Conservation (phyloP, 495 filamentous ascomycete genomes). For the Oidiodendron maius region DNA sequence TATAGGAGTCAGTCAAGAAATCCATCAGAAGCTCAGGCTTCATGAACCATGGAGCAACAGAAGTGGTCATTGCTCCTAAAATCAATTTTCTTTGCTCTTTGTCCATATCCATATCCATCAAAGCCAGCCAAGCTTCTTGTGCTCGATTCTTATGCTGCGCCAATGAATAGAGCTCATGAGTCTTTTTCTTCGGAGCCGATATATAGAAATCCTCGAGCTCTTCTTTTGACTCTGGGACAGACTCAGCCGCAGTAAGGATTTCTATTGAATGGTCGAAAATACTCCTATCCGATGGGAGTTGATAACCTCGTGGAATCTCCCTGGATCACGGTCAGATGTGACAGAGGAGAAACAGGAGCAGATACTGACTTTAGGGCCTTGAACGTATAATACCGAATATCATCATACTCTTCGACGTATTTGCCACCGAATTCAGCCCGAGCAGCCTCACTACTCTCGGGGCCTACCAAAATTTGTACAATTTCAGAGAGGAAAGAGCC, state of each 20-base stretch:
- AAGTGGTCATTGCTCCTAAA: slow-evolving; percentile 63
- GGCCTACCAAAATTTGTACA: slow-evolving; percentile 55
- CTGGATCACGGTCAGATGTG: slow-evolving; percentile 20
- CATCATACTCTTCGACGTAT: slow-evolving; percentile 73
- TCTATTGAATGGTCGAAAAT: slow-evolving; percentile 51
- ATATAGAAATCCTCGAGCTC: slow-evolving; percentile 64
- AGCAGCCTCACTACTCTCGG: slow-evolving; percentile 45
- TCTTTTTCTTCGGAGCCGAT: slow-evolving; percentile 42
- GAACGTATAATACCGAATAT: slow-evolving; percentile 80
- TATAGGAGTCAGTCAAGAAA: slow-evolving; percentile 89
- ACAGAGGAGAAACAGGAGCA: background rate
- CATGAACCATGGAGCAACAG: slow-evolving; percentile 81
- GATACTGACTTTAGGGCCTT: slow-evolving; percentile 56
- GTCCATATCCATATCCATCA: slow-evolving; percentile 62
- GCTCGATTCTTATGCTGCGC: slow-evolving; percentile 64
- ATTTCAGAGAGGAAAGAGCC: slow-evolving; percentile 55
- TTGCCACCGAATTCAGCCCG: slow-evolving; percentile 68
- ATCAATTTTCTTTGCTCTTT: slow-evolving; percentile 74
- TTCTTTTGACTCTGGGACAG: slow-evolving; percentile 53
- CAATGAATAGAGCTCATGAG: slow-evolving; percentile 45
- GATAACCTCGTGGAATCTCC: slow-evolving; percentile 29
- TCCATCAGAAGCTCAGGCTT: slow-evolving; percentile 91
- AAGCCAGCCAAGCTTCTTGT: slow-evolving; percentile 77
- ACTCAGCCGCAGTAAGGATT: slow-evolving; percentile 60
- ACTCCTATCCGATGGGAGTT: slow-evolving; percentile 32